These are phyloP conservation scores for Raddia guianensis DNA, from an alignment of 176 grass and related monocot species.

Conservation along the genomic window DNA sequence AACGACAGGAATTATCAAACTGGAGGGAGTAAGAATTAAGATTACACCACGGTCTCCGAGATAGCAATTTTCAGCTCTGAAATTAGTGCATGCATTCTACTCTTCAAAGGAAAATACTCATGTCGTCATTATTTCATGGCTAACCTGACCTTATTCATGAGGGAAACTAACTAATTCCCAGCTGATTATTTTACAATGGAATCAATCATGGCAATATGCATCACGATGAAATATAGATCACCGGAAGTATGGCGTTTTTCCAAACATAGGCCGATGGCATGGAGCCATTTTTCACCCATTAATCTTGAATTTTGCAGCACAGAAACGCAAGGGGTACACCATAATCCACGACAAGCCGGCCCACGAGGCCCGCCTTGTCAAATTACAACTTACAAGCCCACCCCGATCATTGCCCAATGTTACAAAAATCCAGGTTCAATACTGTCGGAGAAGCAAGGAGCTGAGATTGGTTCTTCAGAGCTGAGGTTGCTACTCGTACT, in stretches of 20 bases:
- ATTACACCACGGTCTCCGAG: background rate
- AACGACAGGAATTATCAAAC: too few species aligned
- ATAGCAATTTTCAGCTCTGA: background rate
- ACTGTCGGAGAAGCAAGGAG: background rate
- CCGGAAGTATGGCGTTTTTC: background rate
- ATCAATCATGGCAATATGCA: background rate
- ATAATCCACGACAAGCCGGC: background rate
- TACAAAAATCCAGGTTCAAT: background rate
- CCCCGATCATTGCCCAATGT: background rate
- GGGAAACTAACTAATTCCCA: background rate
- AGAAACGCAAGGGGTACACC: background rate
- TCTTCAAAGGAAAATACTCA: background rate
- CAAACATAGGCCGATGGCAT: too few species aligned
- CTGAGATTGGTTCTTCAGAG: background rate
- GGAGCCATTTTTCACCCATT: too few species aligned
- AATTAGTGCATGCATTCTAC: background rate
- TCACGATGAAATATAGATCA: background rate
- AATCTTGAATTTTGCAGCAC: too few species aligned
- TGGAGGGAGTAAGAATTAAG: too few species aligned
- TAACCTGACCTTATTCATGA: background rate
- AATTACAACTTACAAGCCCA: background rate
- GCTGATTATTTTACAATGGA: background rate
- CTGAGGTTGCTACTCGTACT: too few species aligned
- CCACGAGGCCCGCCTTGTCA: background rate
- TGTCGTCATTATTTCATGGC: background rate